Percentiles rank a stretch among this genome's conserved stretches.
These are phyloP conservation scores for Aspergillus tanneri DNA, from an alignment of 2,329 filamentous ascomycete species.

Conservation along the genomic window DNA sequence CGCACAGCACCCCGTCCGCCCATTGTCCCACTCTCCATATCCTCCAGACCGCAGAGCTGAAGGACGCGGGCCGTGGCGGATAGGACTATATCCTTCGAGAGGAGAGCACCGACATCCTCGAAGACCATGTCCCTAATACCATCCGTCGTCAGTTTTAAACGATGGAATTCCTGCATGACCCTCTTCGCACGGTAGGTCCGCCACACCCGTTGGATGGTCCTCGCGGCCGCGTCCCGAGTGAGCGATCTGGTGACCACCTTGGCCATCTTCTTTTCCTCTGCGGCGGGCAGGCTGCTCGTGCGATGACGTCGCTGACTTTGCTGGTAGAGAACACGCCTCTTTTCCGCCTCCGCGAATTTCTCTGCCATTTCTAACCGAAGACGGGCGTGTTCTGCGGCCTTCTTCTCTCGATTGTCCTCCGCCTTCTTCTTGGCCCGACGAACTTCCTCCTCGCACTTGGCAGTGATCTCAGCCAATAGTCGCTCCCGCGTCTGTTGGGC, in stretches of 20 bases:
- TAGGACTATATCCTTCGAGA: slow-evolving; percentile 57
- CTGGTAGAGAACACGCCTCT: slow-evolving; percentile 52
- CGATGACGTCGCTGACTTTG: slow-evolving; percentile 51
- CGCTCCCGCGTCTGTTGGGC: slow-evolving; percentile 64
- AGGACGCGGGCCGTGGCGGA: slow-evolving; percentile 55
- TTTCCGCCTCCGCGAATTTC: slow-evolving; percentile 63
- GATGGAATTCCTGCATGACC: slow-evolving; percentile 52
- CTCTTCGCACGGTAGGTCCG: slow-evolving; percentile 50
- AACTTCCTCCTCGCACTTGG: slow-evolving; percentile 65
- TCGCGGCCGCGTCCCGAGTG: slow-evolving; percentile 54
- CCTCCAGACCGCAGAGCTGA: slow-evolving; percentile 56
- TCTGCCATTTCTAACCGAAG: slow-evolving; percentile 63
- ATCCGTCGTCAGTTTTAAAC: slow-evolving; percentile 54
- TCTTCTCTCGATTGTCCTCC: slow-evolving; percentile 64
- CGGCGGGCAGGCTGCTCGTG: slow-evolving; percentile 51
- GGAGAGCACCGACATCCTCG: slow-evolving; percentile 57
- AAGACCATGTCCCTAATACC: slow-evolving; percentile 55
- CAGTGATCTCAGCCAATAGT: slow-evolving; percentile 63
- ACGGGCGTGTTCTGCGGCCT: slow-evolving; percentile 60
- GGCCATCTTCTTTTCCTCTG: slow-evolving; percentile 45
- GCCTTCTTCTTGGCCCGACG: slow-evolving; percentile 65
- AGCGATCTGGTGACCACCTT: slow-evolving; percentile 39
- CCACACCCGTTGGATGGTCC: slow-evolving; percentile 60
- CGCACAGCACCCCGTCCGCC: slow-evolving; percentile 54
- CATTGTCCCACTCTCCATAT: slow-evolving; percentile 49